Evolutionary conservation across 2,329 filamentous ascomycete genomes (phyloP).

Genomic region (Tothia fuscella): DNA sequence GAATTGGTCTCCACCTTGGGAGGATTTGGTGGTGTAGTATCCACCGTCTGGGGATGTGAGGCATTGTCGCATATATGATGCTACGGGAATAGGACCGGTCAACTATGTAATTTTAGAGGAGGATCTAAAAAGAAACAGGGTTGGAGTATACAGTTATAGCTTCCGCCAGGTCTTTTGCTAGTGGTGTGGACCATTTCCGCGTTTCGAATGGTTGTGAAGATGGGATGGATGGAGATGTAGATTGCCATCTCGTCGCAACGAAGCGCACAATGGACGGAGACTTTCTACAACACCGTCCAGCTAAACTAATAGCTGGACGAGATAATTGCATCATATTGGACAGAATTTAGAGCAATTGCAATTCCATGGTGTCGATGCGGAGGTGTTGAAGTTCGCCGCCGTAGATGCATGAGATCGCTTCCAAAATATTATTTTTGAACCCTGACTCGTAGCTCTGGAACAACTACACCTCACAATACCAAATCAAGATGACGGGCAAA

Average conservation of each 20-base stretch:
- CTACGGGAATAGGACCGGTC: slow-evolving; percentile 83
- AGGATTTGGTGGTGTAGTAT: slow-evolving; percentile 75
- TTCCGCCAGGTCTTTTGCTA: slow-evolving; percentile 76
- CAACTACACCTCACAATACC: background rate
- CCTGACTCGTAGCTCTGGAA: no score
- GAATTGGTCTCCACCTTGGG: slow-evolving; percentile 68
- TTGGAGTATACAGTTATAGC: slow-evolving; percentile 62
- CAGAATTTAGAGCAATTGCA: no score
- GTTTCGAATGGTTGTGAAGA: slow-evolving; percentile 16
- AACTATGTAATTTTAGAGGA: slow-evolving; percentile 36
- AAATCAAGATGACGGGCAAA: slow-evolving; percentile 46
- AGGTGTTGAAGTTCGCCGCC: no score
- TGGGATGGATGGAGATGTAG: slow-evolving; percentile 1
- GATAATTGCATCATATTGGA: background rate
- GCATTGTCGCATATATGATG: slow-evolving; percentile 97
- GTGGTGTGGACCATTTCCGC: slow-evolving; percentile 78
- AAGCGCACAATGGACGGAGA: background rate
- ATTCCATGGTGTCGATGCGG: no score
- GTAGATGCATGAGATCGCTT: no score
- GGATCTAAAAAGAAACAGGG: background rate
- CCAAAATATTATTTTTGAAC: no score
- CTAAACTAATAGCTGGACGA: background rate
- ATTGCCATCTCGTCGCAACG: slow-evolving; percentile 5
- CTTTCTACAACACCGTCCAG: background rate
- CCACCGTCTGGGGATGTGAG: slow-evolving; percentile 81